Conservation (phyloP, 306 rosid species). For the Citrullus mucosospermus region DNA sequence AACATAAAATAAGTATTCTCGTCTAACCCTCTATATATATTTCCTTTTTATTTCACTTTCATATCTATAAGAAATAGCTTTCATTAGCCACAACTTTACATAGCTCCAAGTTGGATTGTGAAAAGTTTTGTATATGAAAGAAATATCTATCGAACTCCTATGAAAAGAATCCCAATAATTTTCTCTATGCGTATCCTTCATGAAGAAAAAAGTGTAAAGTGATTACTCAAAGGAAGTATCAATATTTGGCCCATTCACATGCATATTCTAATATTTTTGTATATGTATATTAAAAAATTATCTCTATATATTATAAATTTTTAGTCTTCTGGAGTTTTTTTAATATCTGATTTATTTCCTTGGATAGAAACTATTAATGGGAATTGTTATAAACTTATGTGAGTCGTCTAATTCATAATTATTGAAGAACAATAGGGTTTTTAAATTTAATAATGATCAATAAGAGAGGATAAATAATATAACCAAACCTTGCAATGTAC, state of each 20-base stretch:
- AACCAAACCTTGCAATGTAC: not conserved
- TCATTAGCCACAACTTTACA: not conserved
- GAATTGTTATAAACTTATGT: not conserved
- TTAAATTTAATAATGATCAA: not conserved
- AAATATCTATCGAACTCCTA: not conserved
- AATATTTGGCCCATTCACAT: not conserved
- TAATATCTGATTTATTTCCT: no score
- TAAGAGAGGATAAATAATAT: not conserved
- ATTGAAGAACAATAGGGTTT: not conserved
- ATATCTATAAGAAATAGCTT: not conserved
- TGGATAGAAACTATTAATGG: not conserved
- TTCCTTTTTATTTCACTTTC: not conserved
- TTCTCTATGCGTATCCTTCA: not conserved
- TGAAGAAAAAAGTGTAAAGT: not conserved
- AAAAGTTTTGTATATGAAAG: not conserved
- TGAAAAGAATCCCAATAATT: not conserved
- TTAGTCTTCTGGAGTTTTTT: no score
- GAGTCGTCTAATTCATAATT: not conserved
- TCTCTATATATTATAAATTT: no score
- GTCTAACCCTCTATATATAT: no score
- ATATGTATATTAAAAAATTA: no score
- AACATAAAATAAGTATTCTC: no score
- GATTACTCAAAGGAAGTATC: not conserved
- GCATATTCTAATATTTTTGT: not conserved
- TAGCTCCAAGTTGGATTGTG: not conserved